Conservation (phyloP, 139 green algal genomes). For the Coelastrella sp. region DNA sequence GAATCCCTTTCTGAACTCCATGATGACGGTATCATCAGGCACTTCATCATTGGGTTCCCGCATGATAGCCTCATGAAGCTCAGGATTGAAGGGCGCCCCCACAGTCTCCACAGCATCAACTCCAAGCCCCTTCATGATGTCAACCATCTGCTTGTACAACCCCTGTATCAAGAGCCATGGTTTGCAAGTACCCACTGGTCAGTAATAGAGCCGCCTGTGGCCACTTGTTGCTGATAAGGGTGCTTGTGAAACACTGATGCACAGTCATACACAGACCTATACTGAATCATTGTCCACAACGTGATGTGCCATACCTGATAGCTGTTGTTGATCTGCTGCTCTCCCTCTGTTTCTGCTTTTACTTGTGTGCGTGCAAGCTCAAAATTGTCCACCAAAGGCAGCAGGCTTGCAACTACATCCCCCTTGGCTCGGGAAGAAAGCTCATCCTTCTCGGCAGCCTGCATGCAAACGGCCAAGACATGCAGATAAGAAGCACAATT, state of each 20-base stretch:
- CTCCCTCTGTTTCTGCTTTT: constrained; percentile 91
- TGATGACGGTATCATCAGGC: constrained; percentile 85
- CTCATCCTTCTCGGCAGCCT: constrained; percentile 83
- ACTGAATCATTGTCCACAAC: too few species aligned
- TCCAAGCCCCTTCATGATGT: constrained; percentile 88
- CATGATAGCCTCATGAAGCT: constrained; percentile 97
- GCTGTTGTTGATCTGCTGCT: constrained; percentile 91
- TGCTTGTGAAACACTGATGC: too few species aligned
- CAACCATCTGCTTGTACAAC: constrained; percentile 97
- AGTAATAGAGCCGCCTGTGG: too few species aligned
- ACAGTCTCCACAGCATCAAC: constrained; percentile 86
- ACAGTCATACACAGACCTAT: neutral
- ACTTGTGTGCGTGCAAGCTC: constrained; percentile 88
- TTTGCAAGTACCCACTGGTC: too few species aligned
- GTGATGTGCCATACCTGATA: constrained; percentile 85
- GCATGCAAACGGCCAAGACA: neutral
- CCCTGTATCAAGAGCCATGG: constrained; percentile 67
- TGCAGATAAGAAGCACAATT: neutral
- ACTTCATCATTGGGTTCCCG: constrained; percentile 80
- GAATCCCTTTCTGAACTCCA: constrained; percentile 98
- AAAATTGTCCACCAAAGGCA: constrained; percentile 98
- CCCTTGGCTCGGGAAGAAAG: constrained; percentile 71
- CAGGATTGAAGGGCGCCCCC: constrained; percentile 93
- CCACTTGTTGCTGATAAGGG: too few species aligned
- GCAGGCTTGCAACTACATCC: constrained; percentile 82